These are phyloP conservation scores for Rhodomyrtus tomentosa DNA, from an alignment of 345 rosid species.

Conservation along the genomic window DNA sequence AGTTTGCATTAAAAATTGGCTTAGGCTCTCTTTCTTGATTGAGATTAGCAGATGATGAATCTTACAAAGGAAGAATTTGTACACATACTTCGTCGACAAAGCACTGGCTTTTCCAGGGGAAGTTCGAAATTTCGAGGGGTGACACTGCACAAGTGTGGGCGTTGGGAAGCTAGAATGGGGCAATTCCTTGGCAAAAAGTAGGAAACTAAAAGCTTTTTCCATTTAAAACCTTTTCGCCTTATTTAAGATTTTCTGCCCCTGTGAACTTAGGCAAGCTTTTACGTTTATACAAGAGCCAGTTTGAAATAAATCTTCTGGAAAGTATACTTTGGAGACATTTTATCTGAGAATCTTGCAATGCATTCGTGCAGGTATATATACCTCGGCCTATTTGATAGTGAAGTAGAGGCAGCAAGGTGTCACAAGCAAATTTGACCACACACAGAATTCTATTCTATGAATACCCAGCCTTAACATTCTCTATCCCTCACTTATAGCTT, in stretches of 20 bases:
- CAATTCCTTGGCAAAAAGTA: constrained; percentile 97
- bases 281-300: background rate
- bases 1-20: background rate
- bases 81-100: constrained; percentile 89
- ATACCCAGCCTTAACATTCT: background rate
- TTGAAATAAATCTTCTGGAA: background rate
- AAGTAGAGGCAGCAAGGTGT: constrained; percentile 99
- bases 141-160: constrained; percentile 84
- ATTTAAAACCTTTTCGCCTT: background rate
- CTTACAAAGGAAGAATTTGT: constrained; percentile 84
- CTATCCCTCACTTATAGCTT: background rate
- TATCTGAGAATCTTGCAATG: constrained; percentile 28
- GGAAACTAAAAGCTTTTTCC: background rate
- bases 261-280: background rate
- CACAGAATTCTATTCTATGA: constrained; percentile 14
- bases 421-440: constrained; percentile 35
- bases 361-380: constrained; percentile 96
- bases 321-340: constrained; percentile 16
- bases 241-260: background rate
- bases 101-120: constrained; percentile 91
- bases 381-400: constrained; percentile 96
- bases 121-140: constrained; percentile 93
- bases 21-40: background rate
- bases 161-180: constrained; percentile 99
- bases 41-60: constrained; percentile 37